phyloP scores from a whole-genome alignment of 208 protist genomes.

The Crithidia mellificae region DNA sequence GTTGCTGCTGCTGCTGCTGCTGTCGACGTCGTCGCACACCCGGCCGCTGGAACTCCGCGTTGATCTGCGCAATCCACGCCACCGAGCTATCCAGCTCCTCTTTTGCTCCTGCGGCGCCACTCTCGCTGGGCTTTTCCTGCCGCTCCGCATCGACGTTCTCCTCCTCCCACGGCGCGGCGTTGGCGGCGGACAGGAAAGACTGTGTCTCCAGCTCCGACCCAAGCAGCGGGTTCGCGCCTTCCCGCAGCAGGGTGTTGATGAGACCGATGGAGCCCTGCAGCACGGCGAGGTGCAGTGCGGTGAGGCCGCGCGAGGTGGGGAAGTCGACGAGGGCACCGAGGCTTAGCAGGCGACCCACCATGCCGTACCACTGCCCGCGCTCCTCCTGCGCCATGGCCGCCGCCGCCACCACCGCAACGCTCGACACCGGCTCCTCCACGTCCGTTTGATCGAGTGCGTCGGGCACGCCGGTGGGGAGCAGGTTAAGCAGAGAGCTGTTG shows the following conservation, averaged over 20 bases:
- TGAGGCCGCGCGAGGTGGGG: slow-evolving; percentile 31
- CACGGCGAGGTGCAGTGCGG: slow-evolving; percentile 50
- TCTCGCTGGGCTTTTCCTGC: background rate
- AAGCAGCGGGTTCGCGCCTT: slow-evolving; percentile 38
- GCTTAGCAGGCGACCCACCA: slow-evolving; percentile 32
- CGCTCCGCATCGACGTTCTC: background rate
- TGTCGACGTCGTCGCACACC: background rate
- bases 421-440: background rate
- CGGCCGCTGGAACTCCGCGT: slow-evolving; percentile 3
- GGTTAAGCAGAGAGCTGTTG: background rate
- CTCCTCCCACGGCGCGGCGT: slow-evolving; percentile 6
- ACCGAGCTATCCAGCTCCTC: slow-evolving; percentile 2
- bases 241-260: slow-evolving; percentile 42
- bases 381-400: slow-evolving; percentile 17
- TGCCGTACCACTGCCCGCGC: slow-evolving; percentile 26
- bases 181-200: slow-evolving; percentile 5
- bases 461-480: slow-evolving; percentile 2
- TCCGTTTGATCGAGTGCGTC: background rate
- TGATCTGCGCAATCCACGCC: slow-evolving; percentile 13
- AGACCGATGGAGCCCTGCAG: slow-evolving; percentile 32
- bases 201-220: slow-evolving; percentile 21
- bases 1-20: background rate
- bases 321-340: slow-evolving; percentile 42
- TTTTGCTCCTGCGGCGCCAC: background rate
- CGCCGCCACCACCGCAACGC: slow-evolving; percentile 10